phyloP scores from a whole-genome alignment of 352 stramenopile genomes.

The Blastocystis sp. region DNA sequence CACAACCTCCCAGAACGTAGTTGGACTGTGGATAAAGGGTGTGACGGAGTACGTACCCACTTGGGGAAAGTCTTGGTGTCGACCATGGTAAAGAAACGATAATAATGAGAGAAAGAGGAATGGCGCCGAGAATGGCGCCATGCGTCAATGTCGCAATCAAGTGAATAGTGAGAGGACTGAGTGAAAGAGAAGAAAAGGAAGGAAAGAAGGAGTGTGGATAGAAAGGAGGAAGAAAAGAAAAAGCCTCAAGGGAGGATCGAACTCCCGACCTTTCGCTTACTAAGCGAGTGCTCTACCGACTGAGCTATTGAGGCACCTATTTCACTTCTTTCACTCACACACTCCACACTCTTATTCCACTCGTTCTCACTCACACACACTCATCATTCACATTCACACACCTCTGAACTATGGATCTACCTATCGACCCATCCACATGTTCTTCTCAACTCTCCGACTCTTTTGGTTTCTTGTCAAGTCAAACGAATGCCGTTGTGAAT shows the following conservation, averaged over 20 bases:
- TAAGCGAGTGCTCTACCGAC: slow-evolving; percentile 43
- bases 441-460: neutral
- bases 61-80: slow-evolving; percentile 50
- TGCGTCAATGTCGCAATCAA: too few species aligned
- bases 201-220: neutral
- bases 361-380: neutral
- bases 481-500: neutral
- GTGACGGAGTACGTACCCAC: neutral
- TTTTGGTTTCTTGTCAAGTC: neutral
- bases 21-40: neutral
- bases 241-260: neutral
- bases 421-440: neutral
- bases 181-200: neutral
- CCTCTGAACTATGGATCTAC: neutral
- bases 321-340: neutral
- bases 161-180: neutral
- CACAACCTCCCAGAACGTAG: slow-evolving; percentile 41
- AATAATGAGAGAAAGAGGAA: slow-evolving; percentile 14
- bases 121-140: neutral
- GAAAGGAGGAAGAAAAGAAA: neutral
- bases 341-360: neutral
- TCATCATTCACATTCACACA: neutral
- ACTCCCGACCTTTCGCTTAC: slow-evolving; percentile 30
- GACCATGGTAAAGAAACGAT: slow-evolving; percentile 31
- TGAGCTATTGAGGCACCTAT: neutral